Conservation (phyloP, 2,329 filamentous ascomycete genomes). For the Paecilomyces dactylethromorphus region DNA sequence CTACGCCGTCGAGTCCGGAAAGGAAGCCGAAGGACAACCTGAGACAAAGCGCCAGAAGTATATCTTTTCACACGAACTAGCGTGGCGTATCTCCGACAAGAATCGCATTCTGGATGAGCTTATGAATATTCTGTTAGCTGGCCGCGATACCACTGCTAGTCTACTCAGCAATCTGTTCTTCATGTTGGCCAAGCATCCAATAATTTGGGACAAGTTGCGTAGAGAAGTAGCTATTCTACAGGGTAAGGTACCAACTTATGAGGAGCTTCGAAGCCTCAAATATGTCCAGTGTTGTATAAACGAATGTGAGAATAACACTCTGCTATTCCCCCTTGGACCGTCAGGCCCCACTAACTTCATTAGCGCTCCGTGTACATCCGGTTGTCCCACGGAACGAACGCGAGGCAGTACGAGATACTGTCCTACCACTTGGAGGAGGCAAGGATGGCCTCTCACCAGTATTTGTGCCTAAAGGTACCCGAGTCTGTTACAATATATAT, state of each 20-base stretch:
- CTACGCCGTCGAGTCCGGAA: not conserved
- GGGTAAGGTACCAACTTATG: not conserved
- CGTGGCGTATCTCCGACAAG: too few relatives aligned
- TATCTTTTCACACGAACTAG: not conserved
- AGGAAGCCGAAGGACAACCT: not conserved
- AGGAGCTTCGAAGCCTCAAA: not conserved
- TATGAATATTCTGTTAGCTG: slow-evolving; percentile 18
- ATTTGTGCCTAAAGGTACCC: not conserved
- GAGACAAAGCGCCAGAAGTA: slow-evolving; percentile 1
- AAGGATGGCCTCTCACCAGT: not conserved
- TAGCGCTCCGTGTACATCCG: not conserved
- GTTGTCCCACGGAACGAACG: not conserved
- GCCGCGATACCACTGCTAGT: slow-evolving; percentile 28
- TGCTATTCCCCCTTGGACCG: not conserved
- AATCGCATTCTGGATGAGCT: not conserved
- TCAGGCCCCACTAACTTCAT: not conserved
- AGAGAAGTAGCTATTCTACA: slow-evolving; percentile 8
- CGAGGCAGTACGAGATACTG: not conserved
- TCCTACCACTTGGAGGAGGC: not conserved
- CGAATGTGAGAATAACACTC: not conserved
- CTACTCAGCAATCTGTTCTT: slow-evolving; percentile 25
- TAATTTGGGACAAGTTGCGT: slow-evolving; percentile 14
- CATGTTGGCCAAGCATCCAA: slow-evolving; percentile 18
- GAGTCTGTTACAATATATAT: not conserved
- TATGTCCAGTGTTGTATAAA: not conserved